Conservation (phyloP, 1,139 yeast species). For the Pneumocystis sp. region DNA sequence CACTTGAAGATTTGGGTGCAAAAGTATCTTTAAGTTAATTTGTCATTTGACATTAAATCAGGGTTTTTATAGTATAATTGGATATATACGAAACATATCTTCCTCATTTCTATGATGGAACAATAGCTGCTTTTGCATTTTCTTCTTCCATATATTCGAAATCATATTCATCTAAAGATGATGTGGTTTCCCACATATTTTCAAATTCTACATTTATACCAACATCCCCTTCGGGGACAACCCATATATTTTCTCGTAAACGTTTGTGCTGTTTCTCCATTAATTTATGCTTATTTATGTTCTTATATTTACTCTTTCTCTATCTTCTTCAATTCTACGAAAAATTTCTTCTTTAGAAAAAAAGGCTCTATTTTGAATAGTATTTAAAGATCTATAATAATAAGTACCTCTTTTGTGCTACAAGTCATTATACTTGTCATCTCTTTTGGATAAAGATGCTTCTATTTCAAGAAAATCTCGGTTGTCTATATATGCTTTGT, state of each 20-base stretch:
- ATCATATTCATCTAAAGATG: conserved; percentile 35
- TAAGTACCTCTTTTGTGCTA: not conserved
- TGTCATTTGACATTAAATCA: not conserved
- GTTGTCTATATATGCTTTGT: conserved; percentile 13
- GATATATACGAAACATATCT: not conserved
- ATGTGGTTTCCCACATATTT: conserved; percentile 40
- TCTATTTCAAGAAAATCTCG: conserved; percentile 10
- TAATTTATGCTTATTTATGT: not conserved
- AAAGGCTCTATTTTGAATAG: conserved; percentile 4
- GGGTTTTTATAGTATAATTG: not conserved
- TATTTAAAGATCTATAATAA: not conserved
- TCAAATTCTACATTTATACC: conserved; percentile 43
- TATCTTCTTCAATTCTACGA: conserved; percentile 71
- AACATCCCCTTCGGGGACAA: conserved; percentile 38
- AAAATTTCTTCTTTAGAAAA: conserved; percentile 30
- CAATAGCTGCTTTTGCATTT: conserved; percentile 26
- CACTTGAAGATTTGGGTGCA: conserved; percentile 91
- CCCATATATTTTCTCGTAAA: conserved; percentile 63
- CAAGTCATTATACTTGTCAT: not conserved
- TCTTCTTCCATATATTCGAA: conserved; percentile 40
- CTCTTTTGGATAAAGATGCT: conserved; percentile 12
- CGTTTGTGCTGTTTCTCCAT: conserved; percentile 37
- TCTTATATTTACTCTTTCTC: conserved; percentile 39
- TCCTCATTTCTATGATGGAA: not conserved
- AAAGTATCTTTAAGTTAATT: conserved; percentile 70